Evolutionary conservation across 805 yeast genomes (phyloP), one percentile per base, ranked within the genome.

Genomic region (Candida boleticola): DNA sequence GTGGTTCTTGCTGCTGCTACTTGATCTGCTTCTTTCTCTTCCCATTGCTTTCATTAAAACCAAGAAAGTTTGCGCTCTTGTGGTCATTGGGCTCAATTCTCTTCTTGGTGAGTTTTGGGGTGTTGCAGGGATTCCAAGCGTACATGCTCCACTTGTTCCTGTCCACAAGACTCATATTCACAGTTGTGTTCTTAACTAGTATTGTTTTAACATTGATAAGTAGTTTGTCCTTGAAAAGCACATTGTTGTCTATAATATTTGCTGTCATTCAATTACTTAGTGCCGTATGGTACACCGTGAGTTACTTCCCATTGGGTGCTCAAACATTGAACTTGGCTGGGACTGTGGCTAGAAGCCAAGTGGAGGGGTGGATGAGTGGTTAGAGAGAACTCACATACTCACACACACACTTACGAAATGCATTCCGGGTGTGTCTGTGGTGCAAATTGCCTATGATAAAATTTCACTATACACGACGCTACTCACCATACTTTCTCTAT

Each of bases 71-170:
- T 55, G 75, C 76, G 21, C 48, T 71, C n/a, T 55, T 72, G 40
- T 72, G 76, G 76, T 68, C 76, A 7, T 50, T 70, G 30, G 76
- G 76, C 2, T 67, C 73, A 14, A 65, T 72, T 14, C 66, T 71
- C 53, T 71, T 72, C 55, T 52, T 72, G 47, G 64, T 70, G 7
- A 68, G 74, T 48, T 72, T 72, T 48, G 76, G 76, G 4, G 74
- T 71, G 3, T 54, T 71, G 36, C 75, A 71, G 46, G 76, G 75
- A 1, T 60, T 63, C 47, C 54, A 57, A 48, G 57, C 73, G 2
- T 71, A 71, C 46, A 48, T 71, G 57, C 53, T 58, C 20, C 75
- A 70, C 48, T 58, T 71, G 45, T 64, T 63, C 45, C 66, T 65
- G 55, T 68, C 75, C 1, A 67, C 74, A 2, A 42, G 76, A 22